A percentile compares a stretch with the other conserved stretches of the same genome.
These are phyloP conservation scores for Microcyclospora pomicola DNA, from an alignment of 2,329 filamentous ascomycete genomes.

Conservation along the genomic window DNA sequence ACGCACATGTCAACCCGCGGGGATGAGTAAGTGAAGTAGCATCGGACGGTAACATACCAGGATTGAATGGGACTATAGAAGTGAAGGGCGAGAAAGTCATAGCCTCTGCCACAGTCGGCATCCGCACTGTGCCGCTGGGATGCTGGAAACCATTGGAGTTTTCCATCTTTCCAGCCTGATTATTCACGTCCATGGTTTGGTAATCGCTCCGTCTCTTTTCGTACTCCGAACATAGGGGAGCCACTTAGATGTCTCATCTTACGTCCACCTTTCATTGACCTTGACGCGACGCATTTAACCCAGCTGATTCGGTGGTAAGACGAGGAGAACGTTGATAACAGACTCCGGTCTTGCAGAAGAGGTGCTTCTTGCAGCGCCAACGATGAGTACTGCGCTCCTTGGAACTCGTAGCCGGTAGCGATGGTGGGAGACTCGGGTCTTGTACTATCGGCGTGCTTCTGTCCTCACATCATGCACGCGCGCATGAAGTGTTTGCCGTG, in stretches of 20 bases:
- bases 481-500: too few species aligned
- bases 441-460: too few species aligned
- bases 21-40: background rate
- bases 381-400: too few species aligned
- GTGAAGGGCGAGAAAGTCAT: conserved; percentile 72
- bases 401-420: too few species aligned
- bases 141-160: background rate
- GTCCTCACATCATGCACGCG: too few species aligned
- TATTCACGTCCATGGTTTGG: background rate
- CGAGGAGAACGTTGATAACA: background rate
- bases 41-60: conserved; percentile 39
- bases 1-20: too few species aligned
- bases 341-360: background rate
- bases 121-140: conserved; percentile 3
- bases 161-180: conserved; percentile 1
- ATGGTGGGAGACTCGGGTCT: too few species aligned
- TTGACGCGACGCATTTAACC: background rate
- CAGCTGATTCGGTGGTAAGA: background rate
- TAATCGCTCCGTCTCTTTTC: background rate
- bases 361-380: too few species aligned
- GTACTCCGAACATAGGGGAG: background rate
- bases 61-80: conserved; percentile 64
- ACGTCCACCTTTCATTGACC: background rate
- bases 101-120: conserved; percentile 53
- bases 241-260: too few species aligned